Conservation (phyloP, 2,329 filamentous ascomycete genomes). For the Dothideomycetes sp. region DNA sequence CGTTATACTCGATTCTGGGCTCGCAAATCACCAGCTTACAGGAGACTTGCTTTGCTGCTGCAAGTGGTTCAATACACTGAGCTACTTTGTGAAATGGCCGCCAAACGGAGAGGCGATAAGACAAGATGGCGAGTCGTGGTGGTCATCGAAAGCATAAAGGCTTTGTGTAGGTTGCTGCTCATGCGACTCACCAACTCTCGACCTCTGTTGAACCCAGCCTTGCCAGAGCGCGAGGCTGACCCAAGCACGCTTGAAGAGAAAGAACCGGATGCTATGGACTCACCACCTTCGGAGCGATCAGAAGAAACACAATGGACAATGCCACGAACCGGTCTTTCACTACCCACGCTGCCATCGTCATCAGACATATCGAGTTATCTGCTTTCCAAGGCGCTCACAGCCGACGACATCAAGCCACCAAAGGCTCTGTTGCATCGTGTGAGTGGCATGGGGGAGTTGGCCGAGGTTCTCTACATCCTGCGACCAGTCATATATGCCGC, state of each 20-base stretch:
- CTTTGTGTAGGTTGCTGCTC: slow-evolving; percentile 70
- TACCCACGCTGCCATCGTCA: slow-evolving; percentile 73
- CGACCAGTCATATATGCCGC: slow-evolving; percentile 80
- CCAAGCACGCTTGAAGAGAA: slow-evolving; percentile 50
- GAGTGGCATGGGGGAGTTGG: slow-evolving; percentile 65
- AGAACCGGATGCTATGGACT: slow-evolving; percentile 39
- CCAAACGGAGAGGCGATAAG: slow-evolving; percentile 73
- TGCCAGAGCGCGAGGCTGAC: slow-evolving; percentile 78
- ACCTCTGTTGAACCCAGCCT: slow-evolving; percentile 69
- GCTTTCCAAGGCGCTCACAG: slow-evolving; percentile 79
- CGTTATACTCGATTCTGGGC: slow-evolving; percentile 58
- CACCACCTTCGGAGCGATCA: slow-evolving; percentile 30
- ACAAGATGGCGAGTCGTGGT: slow-evolving; percentile 81
- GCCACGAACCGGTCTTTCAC: slow-evolving; percentile 81
- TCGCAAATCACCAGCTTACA: slow-evolving; percentile 59
- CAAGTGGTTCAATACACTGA: slow-evolving; percentile 93
- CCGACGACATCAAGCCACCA: slow-evolving; percentile 93
- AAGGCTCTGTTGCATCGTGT: slow-evolving; percentile 72
- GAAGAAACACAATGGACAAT: slow-evolving; percentile 61
- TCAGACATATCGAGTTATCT: slow-evolving; percentile 81
- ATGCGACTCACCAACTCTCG: slow-evolving; percentile 74
- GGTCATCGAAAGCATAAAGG: slow-evolving; percentile 76
- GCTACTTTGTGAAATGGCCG: slow-evolving; percentile 94
- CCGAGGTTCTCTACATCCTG: slow-evolving; percentile 86
- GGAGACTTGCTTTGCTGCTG: slow-evolving; percentile 68